Conservation (phyloP, 345 rosid species). For the Rhizophora apiculata region DNA sequence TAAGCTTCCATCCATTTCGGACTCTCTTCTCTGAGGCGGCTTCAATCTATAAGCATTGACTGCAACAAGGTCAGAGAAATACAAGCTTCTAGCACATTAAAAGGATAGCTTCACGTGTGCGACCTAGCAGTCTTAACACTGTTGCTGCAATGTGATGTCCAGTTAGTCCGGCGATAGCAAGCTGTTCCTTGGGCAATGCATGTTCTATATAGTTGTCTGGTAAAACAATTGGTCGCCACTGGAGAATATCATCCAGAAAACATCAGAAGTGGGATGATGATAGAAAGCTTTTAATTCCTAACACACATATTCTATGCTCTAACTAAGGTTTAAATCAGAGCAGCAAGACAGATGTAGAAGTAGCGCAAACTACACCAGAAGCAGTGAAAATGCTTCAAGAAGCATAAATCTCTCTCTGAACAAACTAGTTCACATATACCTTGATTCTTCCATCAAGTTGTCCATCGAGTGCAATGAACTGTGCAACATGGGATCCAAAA, state of each 20-base stretch:
- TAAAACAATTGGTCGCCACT: slow-evolving; percentile 94
- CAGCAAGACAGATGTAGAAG: not conserved
- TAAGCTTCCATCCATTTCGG: not conserved
- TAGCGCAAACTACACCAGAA: not conserved
- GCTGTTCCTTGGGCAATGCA: slow-evolving; percentile 70
- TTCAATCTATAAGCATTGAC: not conserved
- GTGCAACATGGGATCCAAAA: slow-evolving; percentile 86
- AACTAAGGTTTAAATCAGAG: not conserved
- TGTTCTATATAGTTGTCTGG: slow-evolving; percentile 81
- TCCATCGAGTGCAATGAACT: slow-evolving; percentile 89
- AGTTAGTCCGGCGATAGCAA: slow-evolving; percentile 66
- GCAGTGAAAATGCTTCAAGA: not conserved
- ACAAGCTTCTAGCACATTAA: slow-evolving; percentile 54
- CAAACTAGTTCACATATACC: slow-evolving; percentile 34
- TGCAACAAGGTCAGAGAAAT: not conserved
- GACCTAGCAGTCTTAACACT: slow-evolving; percentile 69
- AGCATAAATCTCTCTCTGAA: not conserved
- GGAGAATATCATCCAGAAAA: slow-evolving; percentile 13
- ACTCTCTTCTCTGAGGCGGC: not conserved
- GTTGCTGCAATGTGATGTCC: slow-evolving; percentile 96
- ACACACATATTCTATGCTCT: not conserved
- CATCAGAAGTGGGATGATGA: not conserved
- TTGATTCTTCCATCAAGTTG: slow-evolving; percentile 72
- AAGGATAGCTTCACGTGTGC: slow-evolving; percentile 82
- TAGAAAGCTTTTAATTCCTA: not conserved